Percentiles rank a stretch among this genome's conserved stretches.
Evolutionary conservation across 805 yeast genomes (phyloP).

Genomic region (Cephaloascus fragrans): DNA sequence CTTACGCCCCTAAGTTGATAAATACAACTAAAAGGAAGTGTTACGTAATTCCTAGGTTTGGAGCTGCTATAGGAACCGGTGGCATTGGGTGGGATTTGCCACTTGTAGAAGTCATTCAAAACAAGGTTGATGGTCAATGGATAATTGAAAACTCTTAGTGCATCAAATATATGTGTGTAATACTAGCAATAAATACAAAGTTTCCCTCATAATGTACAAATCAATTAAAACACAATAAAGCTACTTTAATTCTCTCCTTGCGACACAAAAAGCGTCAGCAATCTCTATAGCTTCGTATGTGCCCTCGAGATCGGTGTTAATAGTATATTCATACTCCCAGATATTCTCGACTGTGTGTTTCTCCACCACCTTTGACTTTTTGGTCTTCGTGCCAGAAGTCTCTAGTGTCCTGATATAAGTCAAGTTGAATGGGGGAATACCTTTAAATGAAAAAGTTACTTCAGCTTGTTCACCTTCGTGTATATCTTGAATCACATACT

Average conservation of each 20-base stretch:
- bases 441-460: slow-evolving; percentile 70
- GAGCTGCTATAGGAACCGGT: slow-evolving; percentile 76
- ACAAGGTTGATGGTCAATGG: slow-evolving; percentile 65
- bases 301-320: slow-evolving; percentile 80
- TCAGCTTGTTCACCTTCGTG: slow-evolving; percentile 95
- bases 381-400: slow-evolving; percentile 16
- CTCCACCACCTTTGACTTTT: slow-evolving; percentile 27
- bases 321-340: slow-evolving; percentile 55
- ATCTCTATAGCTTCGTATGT: slow-evolving; percentile 87
- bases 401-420: slow-evolving; percentile 72
- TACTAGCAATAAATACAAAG: too few relatives aligned
- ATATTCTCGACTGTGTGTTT: slow-evolving; percentile 62
- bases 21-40: slow-evolving; percentile 62
- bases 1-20: slow-evolving; percentile 70
- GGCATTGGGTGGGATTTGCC: slow-evolving; percentile 85
- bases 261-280: slow-evolving; percentile 71
- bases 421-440: slow-evolving; percentile 84
- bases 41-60: slow-evolving; percentile 85
- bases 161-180: too few relatives aligned
- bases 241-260: slow-evolving; percentile 15
- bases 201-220: background rate
- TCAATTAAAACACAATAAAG: background rate
- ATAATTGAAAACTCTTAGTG: slow-evolving; percentile 12
- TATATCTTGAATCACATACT: slow-evolving; percentile 63
- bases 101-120: slow-evolving; percentile 65